phyloP scores from a whole-genome alignment of 192 early-diverging fungal genomes.

The Entomortierella lignicola region DNA sequence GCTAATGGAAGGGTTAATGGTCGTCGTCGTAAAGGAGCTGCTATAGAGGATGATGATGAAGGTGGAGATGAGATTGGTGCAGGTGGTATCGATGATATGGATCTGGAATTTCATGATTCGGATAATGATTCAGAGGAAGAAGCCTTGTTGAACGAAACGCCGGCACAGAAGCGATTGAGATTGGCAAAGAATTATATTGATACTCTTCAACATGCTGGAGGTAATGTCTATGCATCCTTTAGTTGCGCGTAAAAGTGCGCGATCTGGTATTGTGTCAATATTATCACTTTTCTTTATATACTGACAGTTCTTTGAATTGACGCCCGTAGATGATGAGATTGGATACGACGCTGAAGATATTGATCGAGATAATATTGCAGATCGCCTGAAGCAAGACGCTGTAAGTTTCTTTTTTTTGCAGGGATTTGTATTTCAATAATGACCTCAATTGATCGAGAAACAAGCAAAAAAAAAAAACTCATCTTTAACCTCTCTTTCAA shows the following conservation, averaged over 20 bases:
- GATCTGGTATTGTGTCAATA: background rate
- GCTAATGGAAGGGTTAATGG: background rate
- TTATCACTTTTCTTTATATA: background rate
- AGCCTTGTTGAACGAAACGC: slow-evolving; percentile 79
- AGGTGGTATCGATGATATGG: slow-evolving; percentile 69
- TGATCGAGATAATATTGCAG: slow-evolving; percentile 93
- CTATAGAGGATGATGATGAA: slow-evolving; percentile 59
- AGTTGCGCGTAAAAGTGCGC: background rate
- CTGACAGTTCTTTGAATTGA: background rate
- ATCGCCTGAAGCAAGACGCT: slow-evolving; percentile 84
- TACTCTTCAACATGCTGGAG: slow-evolving; percentile 75
- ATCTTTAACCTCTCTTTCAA: too few species aligned
- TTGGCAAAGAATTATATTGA: slow-evolving; percentile 94
- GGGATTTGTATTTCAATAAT: too few species aligned
- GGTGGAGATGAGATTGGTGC: slow-evolving; percentile 61
- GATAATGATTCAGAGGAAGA: slow-evolving; percentile 73
- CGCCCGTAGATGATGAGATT: slow-evolving; percentile 60
- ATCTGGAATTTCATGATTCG: slow-evolving; percentile 55
- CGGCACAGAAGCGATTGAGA: slow-evolving; percentile 92
- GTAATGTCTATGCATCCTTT: slow-evolving; percentile 20
- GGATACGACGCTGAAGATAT: slow-evolving; percentile 93
- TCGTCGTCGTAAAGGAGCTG: slow-evolving; percentile 16
- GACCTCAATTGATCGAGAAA: too few species aligned
- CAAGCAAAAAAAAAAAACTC: slow-evolving; percentile 6
- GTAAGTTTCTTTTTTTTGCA: too few species aligned